Base-by-base conservation (phyloP, 805 yeast genomes). In the Kluyveromyces dobzhanskii region DNA sequence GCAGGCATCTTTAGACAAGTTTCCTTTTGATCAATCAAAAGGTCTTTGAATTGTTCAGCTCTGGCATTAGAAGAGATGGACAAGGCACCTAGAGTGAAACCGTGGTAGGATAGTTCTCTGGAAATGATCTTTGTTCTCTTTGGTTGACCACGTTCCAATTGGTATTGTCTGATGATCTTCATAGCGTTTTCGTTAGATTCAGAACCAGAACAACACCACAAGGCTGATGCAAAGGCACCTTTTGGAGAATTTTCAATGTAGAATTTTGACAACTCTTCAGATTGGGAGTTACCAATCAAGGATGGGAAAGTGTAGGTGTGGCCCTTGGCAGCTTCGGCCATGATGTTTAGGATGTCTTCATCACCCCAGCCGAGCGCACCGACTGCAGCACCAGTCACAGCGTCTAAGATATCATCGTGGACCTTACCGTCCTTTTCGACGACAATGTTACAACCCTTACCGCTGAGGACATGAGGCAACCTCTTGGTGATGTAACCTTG, bases 181-280 rank as follows among this genome's bases (percentile, higher is more conserved):
- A 78, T 49, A 4, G 81, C 80, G 31, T 77, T 78, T 53, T 78
- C 85, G 53, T 75, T 78, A 26, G 81, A 75, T 57, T 78, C 85
- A 19, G 82, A 66, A 13, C 86, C 86, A 8, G 80, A 72, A 45
- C 76, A 73, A 41, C 73, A 68, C 58, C 80, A 65, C 32, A 66
- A 43, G 12, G 68, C 71, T 17, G 69, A 58, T 3, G 56, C 46
- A 42, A 66, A 67, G 8, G 60, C 66, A 30, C 57, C 61, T 29
- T 59, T 48, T 39, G 69, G 69, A n/a, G 70, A 62, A 31, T 57
- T 52, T 3, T 61, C 64, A 43, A 66, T 57, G 35, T 64, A 69
- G 56, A 61, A 66, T 38, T 63, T 51, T 17, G 71, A 64, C 35
- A 70, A 50, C 6, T 61, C 65, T 44, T 70, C 75, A 19, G 73